Evolutionary conservation across 352 stramenopile species (phyloP), one percentile per base, ranked within the genome.

Genomic region (Phytopythium ostracodes): DNA sequence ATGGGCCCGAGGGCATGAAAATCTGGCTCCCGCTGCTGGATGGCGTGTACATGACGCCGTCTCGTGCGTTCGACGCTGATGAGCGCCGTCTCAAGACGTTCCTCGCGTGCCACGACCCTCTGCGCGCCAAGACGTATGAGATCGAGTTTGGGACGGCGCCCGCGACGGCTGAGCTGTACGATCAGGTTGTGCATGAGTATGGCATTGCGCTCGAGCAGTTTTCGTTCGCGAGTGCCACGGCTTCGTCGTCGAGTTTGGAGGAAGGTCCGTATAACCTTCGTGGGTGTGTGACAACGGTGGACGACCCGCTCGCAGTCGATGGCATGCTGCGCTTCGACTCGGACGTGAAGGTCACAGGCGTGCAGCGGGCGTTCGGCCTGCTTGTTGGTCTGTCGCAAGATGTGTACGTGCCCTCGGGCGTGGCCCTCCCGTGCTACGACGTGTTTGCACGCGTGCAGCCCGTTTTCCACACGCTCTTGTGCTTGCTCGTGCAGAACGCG

Each of bases 331-430:
- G 77, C 36, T 95, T 95, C 47, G 85, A 94, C 58, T 72, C 73
- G 9, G 86, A 94, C 58, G 84, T 92, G 20, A 81, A 80, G 62
- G 76, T 94, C 6, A 40, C 92, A 8, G 84, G 82, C 24, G 71
- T 87, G 43, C 68, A 92, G n/a, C 71, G 74, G 18, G 59, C 70
- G 18, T 91, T 91, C 63, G 86, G 86, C 1, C 63, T 95, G 14
- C 71, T 95, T 9, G 79, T 95, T 15, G 84, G 82, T 10, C 67
- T 91, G 0, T 92, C 85, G 0, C 84, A 93, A 58, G 86, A 95
- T 54, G 81, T 91, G 24, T 95, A 92, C 67, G 81, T 87, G 42
- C 83, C 84, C 1, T 85, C 81, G 2, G 80, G 80, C 3, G 64
- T 84, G 12, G 62, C 73, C 5, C 59, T 87, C 17, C 79, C 81